Evolutionary conservation across 2,329 filamentous ascomycete species (phyloP).

Genomic region (Sarocladiaceae sp.): DNA sequence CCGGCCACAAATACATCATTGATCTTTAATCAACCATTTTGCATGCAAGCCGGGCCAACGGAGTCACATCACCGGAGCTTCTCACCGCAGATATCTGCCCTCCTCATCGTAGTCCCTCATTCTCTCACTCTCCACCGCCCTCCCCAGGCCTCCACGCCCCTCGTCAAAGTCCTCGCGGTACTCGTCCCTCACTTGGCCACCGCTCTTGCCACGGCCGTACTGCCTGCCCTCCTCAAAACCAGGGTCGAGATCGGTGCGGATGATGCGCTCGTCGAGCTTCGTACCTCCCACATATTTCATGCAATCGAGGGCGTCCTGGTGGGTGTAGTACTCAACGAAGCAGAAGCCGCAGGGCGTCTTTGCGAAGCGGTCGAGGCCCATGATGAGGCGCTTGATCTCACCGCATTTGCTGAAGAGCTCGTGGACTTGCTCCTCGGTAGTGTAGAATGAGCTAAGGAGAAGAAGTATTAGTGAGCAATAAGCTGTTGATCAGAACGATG

Average conservation of each 20-base stretch:
- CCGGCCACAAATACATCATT: not conserved
- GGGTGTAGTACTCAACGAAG: slow-evolving; percentile 98
- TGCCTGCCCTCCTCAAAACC: slow-evolving; percentile 94
- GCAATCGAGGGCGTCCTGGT: slow-evolving; percentile 94
- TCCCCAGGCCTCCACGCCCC: slow-evolving; percentile 81
- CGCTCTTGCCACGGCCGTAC: slow-evolving; percentile 91
- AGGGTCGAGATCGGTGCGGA: slow-evolving; percentile 89
- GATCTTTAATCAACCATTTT: too few relatives aligned
- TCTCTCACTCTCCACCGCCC: slow-evolving; percentile 58
- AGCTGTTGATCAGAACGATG: not conserved
- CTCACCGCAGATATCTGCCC: slow-evolving; percentile 16
- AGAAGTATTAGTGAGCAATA: not conserved
- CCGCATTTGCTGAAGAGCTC: slow-evolving; percentile 94
- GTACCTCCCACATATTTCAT: slow-evolving; percentile 98
- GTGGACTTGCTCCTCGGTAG: slow-evolving; percentile 97
- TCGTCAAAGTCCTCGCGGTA: slow-evolving; percentile 97
- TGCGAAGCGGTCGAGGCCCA: slow-evolving; percentile 94
- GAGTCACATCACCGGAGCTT: not conserved
- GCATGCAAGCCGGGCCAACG: not conserved
- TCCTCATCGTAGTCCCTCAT: slow-evolving; percentile 35
- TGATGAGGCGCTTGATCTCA: slow-evolving; percentile 95
- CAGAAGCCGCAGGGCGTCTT: slow-evolving; percentile 99
- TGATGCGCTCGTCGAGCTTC: slow-evolving; percentile 95
- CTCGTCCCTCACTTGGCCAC: slow-evolving; percentile 94
- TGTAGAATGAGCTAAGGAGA: slow-evolving; percentile 76